Evolutionary conservation across 2,329 filamentous ascomycete genomes (phyloP).

Genomic region (Apiospora phragmitis): DNA sequence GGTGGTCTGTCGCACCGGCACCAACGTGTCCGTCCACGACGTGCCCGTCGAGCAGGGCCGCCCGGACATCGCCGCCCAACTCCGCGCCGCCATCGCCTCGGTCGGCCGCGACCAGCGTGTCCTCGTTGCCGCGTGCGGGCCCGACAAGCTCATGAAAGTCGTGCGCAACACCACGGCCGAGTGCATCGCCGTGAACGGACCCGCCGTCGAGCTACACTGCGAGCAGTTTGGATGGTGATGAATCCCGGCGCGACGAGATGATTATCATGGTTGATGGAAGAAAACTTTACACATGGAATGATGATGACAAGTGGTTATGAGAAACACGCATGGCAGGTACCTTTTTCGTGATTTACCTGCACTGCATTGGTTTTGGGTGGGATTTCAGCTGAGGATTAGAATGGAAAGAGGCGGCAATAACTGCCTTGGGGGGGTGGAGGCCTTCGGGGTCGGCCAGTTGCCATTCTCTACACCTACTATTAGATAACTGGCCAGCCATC

Average conservation of each 20-base stretch:
- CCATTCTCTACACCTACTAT: neutral
- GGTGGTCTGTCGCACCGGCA: conserved; percentile 16
- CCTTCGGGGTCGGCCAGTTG: neutral
- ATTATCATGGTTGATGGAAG: neutral
- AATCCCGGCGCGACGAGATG: neutral
- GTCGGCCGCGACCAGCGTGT: conserved; percentile 37
- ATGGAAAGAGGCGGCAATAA: neutral
- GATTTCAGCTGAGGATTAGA: neutral
- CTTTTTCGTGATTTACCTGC: no score
- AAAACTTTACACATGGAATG: neutral
- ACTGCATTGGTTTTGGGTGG: neutral
- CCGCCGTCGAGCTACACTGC: conserved; percentile 51
- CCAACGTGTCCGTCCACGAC: conserved; percentile 18
- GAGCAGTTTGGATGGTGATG: conserved; percentile 49
- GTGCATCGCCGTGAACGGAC: conserved; percentile 43
- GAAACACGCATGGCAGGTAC: neutral
- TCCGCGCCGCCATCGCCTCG: conserved; percentile 38
- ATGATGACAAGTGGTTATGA: neutral
- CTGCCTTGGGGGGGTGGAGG: neutral
- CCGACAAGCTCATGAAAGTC: conserved; percentile 42
- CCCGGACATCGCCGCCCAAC: conserved; percentile 40
- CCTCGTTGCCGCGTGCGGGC: conserved; percentile 50
- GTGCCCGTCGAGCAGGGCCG: conserved; percentile 38
- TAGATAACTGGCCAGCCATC: neutral
- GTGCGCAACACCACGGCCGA: conserved; percentile 46